These are phyloP conservation scores for Epichloe sp. DNA, from an alignment of 2,329 filamentous ascomycete species.

Conservation along the genomic window DNA sequence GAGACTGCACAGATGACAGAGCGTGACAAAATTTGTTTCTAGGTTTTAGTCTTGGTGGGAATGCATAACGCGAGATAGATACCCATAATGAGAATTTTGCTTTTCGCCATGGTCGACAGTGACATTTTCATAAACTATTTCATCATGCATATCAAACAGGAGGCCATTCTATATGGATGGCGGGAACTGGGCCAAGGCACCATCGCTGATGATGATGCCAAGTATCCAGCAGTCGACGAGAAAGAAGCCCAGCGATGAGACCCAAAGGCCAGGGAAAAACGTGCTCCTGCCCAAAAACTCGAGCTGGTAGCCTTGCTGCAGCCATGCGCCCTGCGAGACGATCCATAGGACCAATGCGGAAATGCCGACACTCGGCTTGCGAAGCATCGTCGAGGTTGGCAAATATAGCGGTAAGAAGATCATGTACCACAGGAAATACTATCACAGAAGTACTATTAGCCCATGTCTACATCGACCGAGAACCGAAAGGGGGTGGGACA, in stretches of 20 bases:
- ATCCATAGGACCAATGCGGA: slow-evolving; percentile 61
- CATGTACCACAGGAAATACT: slow-evolving; percentile 99
- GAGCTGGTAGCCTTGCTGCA: slow-evolving; percentile 61
- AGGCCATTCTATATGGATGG: slow-evolving; percentile 13
- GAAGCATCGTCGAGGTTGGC: slow-evolving; percentile 61
- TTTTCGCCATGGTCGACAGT: background rate
- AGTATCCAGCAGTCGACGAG: slow-evolving; percentile 77
- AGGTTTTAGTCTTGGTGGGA: background rate
- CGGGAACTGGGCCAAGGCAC: slow-evolving; percentile 13
- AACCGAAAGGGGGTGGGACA: background rate
- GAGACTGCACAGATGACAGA: background rate
- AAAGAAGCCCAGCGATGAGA: slow-evolving; percentile 67
- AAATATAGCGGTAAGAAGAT: slow-evolving; percentile 87
- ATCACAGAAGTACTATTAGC: too few relatives aligned
- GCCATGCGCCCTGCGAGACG: slow-evolving; percentile 58
- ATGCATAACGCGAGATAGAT: slow-evolving; percentile 9
- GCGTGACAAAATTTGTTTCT: too few relatives aligned
- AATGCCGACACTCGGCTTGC: slow-evolving; percentile 45
- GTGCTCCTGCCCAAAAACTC: slow-evolving; percentile 73
- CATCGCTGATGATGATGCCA: slow-evolving; percentile 63
- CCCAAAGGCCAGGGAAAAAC: slow-evolving; percentile 76
- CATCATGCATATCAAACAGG: slow-evolving; percentile 6
- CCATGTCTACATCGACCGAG: too few relatives aligned
- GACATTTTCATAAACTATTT: background rate
- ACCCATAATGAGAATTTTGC: slow-evolving; percentile 8